Percentiles rank a stretch among this genome's conserved stretches.
Evolutionary conservation across 805 yeast species (phyloP).

Genomic region (Huiozyma naganishii): DNA sequence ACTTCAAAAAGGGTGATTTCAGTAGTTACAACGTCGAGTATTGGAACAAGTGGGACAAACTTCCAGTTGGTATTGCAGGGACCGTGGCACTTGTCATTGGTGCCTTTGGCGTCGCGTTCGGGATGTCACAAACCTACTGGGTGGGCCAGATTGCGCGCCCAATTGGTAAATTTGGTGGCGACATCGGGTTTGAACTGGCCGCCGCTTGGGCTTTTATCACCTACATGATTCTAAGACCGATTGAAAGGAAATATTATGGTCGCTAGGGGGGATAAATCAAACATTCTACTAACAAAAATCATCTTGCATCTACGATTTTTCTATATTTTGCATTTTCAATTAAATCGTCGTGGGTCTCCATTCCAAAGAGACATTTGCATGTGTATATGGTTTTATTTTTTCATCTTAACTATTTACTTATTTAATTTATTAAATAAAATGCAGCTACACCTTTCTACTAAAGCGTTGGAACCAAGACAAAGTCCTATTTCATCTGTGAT

Average conservation of each 20-base stretch:
- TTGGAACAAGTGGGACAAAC: conserved; percentile 44
- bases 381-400: too few species aligned
- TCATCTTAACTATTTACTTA: too few species aligned
- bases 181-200: conserved; percentile 76
- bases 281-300: too few species aligned
- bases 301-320: too few species aligned
- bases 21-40: conserved; percentile 51
- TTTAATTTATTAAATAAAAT: too few species aligned
- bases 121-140: conserved; percentile 85
- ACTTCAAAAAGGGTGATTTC: conserved; percentile 43
- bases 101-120: conserved; percentile 73
- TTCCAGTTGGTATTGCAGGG: conserved; percentile 77
- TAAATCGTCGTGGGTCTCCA: too few species aligned
- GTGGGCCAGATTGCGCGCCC: conserved; percentile 53
- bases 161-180: conserved; percentile 69
- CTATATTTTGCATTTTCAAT: too few species aligned
- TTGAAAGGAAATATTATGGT: conserved; percentile 55
- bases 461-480: too few species aligned
- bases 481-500: too few species aligned
- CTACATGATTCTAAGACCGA: conserved; percentile 45
- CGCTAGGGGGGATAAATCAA: conserved; percentile 10
- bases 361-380: too few species aligned
- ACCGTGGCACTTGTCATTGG: conserved; percentile 73
- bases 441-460: too few species aligned
- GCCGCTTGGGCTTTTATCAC: conserved; percentile 54